Conservation (phyloP, 306 rosid genomes). For the Vigna mungo region DNA sequence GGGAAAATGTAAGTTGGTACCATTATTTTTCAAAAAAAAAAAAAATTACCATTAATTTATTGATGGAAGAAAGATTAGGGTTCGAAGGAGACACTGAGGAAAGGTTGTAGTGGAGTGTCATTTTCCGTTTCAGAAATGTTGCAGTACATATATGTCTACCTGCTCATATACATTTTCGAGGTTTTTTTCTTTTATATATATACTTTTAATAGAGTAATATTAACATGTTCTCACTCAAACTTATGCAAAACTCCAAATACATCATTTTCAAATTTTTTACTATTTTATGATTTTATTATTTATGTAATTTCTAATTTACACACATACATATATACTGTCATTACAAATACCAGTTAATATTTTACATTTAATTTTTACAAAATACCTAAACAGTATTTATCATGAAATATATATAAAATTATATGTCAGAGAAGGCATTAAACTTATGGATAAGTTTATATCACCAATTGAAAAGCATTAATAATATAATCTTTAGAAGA, state of each 20-base stretch:
- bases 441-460: neutral
- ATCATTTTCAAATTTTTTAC: neutral
- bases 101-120: slow-evolving; percentile 78
- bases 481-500: neutral
- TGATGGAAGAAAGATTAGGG: slow-evolving; percentile 48
- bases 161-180: slow-evolving; percentile 59
- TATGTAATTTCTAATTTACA: neutral
- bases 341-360: neutral
- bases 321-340: neutral
- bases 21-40: neutral
- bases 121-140: slow-evolving; percentile 69
- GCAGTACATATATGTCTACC: slow-evolving; percentile 49
- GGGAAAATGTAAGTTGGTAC: slow-evolving; percentile 1
- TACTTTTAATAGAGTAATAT: slow-evolving; percentile 7
- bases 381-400: neutral
- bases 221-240: slow-evolving; percentile 23
- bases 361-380: neutral
- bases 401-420: neutral
- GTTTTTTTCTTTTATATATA: slow-evolving; percentile 13
- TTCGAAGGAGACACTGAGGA: slow-evolving; percentile 49
- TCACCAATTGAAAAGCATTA: neutral
- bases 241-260: neutral
- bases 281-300: neutral
- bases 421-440: neutral
- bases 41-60: neutral